Conservation (phyloP, 2,329 filamentous ascomycete species). For the Sphaerulina vaccinii region DNA sequence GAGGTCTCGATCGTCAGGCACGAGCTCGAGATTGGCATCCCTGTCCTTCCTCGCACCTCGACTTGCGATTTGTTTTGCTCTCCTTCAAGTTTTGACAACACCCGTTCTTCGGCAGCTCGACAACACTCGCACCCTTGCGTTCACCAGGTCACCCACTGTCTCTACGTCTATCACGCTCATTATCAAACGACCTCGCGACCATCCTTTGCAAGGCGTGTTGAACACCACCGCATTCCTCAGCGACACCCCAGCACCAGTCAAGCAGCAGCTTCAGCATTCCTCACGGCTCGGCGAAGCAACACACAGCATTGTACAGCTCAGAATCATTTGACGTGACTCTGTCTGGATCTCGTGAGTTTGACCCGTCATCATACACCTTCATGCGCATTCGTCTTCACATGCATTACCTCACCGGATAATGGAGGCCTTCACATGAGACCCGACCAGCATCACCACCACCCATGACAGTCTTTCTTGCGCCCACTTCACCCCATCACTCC, state of each 20-base stretch:
- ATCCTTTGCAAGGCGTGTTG: not conserved
- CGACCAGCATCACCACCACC: not conserved
- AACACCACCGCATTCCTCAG: not conserved
- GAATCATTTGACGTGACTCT: conserved; percentile 14
- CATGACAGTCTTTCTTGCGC: not conserved
- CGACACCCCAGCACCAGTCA: not conserved
- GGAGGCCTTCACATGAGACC: not conserved
- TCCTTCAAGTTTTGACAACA: too few species aligned
- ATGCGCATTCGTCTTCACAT: not conserved
- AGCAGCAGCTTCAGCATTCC: conserved; percentile 13
- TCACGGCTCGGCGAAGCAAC: conserved; percentile 1
- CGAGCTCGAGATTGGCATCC: too few species aligned
- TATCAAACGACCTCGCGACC: not conserved
- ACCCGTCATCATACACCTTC: not conserved
- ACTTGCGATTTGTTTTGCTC: too few species aligned
- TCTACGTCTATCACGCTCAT: not conserved
- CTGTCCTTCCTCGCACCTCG: not conserved
- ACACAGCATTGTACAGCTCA: conserved; percentile 13
- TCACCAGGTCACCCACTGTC: not conserved
- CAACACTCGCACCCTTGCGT: not conserved
- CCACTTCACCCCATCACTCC: not conserved
- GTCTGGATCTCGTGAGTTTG: conserved; percentile 17
- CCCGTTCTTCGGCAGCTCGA: too few species aligned
- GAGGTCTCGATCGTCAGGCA: too few species aligned
- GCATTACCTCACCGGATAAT: not conserved